A percentile compares a stretch with the other conserved stretches of the same genome.
These are phyloP conservation scores for Kodamaea sp. DNA, from an alignment of 1,139 yeast species.

Conservation along the genomic window DNA sequence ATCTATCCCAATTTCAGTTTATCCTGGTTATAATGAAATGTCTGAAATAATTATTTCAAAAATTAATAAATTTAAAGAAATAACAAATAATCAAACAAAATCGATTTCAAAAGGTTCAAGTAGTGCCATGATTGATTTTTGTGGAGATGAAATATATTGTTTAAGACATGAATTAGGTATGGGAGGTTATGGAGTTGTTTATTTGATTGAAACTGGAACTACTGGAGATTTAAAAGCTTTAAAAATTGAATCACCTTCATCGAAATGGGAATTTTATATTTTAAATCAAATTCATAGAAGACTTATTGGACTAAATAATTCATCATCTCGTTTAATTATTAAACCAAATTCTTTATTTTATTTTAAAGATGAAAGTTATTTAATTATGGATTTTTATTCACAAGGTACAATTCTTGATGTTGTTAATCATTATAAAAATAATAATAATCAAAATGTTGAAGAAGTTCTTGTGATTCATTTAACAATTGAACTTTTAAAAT, in stretches of 20 bases:
- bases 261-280: conserved; percentile 81
- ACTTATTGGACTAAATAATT: conserved; percentile 15
- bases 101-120: conserved; percentile 36
- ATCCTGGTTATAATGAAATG: conserved; percentile 27
- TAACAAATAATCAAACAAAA: conserved; percentile 34
- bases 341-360: conserved; percentile 50
- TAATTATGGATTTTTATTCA: conserved; percentile 62
- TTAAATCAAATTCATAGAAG: conserved; percentile 51
- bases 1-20: conserved; percentile 24
- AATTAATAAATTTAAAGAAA: conserved; percentile 28
- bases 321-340: conserved; percentile 35
- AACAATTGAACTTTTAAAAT: conserved; percentile 57
- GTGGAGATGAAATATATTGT: conserved; percentile 52
- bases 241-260: conserved; percentile 69
- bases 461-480: conserved; percentile 65
- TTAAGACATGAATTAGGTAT: conserved; percentile 64
- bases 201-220: conserved; percentile 61
- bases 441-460: conserved; percentile 37
- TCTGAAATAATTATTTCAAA: conserved; percentile 22
- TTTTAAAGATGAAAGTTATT: conserved; percentile 70
- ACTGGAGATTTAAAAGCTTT: conserved; percentile 58
- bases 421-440: conserved; percentile 47
- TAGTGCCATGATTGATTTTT: conserved; percentile 43
- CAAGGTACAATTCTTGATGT: conserved; percentile 79
- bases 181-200: conserved; percentile 81